Conservation (phyloP, 495 filamentous ascomycete genomes). For the Alectoria sarmentosa region DNA sequence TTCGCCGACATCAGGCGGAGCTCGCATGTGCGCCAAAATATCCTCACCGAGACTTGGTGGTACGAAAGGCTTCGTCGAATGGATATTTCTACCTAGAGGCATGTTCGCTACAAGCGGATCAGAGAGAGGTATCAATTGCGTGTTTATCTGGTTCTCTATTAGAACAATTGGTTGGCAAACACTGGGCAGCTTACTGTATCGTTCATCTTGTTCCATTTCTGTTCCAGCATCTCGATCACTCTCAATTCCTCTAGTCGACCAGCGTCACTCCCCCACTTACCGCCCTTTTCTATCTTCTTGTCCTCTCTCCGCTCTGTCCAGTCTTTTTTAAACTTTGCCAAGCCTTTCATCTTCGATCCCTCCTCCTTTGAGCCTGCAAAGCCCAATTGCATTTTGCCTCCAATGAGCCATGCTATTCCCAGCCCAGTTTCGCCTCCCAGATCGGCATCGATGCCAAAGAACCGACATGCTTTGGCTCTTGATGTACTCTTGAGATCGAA, state of each 20-base stretch:
- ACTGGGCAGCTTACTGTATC: slow-evolving; percentile 61
- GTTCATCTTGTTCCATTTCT: slow-evolving; percentile 88
- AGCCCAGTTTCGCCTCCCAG: slow-evolving; percentile 69
- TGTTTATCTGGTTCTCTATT: slow-evolving; percentile 55
- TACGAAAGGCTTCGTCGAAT: slow-evolving; percentile 54
- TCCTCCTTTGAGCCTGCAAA: slow-evolving; percentile 38
- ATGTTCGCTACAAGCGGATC: slow-evolving; percentile 64
- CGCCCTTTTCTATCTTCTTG: slow-evolving; percentile 58
- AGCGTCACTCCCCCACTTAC: slow-evolving; percentile 73
- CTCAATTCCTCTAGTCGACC: slow-evolving; percentile 78
- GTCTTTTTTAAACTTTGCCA: slow-evolving; percentile 65
- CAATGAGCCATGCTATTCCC: slow-evolving; percentile 76
- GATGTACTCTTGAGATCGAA: slow-evolving; percentile 67
- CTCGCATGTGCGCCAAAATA: slow-evolving; percentile 44
- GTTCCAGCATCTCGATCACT: slow-evolving; percentile 77
- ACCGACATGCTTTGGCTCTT: slow-evolving; percentile 76
- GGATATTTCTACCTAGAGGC: slow-evolving; percentile 83
- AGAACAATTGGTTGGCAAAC: not conserved
- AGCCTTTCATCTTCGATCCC: slow-evolving; percentile 39
- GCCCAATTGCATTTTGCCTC: slow-evolving; percentile 63
- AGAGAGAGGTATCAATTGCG: slow-evolving; percentile 65
- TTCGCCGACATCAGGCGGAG: slow-evolving; percentile 34
- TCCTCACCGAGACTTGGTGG: slow-evolving; percentile 51
- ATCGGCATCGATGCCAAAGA: slow-evolving; percentile 87
- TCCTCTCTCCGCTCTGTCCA: slow-evolving; percentile 64